phyloP scores from a whole-genome alignment of 2,329 filamentous ascomycete species.

The Plectosphaerella plurivora region DNA sequence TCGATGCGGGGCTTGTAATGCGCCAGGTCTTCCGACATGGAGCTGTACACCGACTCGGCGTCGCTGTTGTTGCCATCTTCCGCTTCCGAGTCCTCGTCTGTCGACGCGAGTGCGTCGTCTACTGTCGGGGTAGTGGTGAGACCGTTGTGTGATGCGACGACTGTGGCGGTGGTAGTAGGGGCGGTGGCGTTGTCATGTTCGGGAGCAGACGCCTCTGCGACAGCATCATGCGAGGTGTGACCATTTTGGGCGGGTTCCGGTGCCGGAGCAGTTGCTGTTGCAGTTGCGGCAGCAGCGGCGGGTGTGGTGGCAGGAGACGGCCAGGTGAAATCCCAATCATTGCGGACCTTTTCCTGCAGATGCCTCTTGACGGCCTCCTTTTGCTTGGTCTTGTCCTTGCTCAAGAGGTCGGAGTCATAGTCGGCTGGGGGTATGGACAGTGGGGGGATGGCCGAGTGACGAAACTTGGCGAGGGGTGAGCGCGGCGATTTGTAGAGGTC shows the following conservation, averaged over 20 bases:
- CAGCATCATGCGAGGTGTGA: not conserved
- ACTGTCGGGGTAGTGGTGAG: constrained; percentile 1
- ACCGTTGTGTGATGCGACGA: not conserved
- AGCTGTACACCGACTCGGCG: constrained; percentile 49
- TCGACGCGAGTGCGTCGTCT: constrained; percentile 18
- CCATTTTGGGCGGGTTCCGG: not conserved
- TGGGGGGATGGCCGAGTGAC: constrained; percentile 23
- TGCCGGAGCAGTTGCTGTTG: not conserved
- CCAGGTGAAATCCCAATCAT: constrained; percentile 60
- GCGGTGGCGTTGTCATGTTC: not conserved
- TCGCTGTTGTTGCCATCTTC: constrained; percentile 36
- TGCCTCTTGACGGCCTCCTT: constrained; percentile 58
- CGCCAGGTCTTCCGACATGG: constrained; percentile 49
- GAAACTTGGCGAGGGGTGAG: constrained; percentile 48
- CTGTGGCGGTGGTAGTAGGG: constrained; percentile 3
- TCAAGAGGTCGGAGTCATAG: constrained; percentile 57
- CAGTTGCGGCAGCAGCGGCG: not conserved
- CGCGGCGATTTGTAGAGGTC: constrained; percentile 54
- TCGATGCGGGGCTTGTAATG: constrained; percentile 48
- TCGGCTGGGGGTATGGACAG: constrained; percentile 30
- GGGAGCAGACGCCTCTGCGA: not conserved
- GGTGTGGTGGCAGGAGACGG: constrained; percentile 20
- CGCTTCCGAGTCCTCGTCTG: constrained; percentile 25
- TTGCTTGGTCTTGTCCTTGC: constrained; percentile 57
- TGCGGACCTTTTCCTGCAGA: constrained; percentile 48